Base-by-base conservation (phyloP, 2,329 filamentous ascomycete species). In the Alternaria burnsii region DNA sequence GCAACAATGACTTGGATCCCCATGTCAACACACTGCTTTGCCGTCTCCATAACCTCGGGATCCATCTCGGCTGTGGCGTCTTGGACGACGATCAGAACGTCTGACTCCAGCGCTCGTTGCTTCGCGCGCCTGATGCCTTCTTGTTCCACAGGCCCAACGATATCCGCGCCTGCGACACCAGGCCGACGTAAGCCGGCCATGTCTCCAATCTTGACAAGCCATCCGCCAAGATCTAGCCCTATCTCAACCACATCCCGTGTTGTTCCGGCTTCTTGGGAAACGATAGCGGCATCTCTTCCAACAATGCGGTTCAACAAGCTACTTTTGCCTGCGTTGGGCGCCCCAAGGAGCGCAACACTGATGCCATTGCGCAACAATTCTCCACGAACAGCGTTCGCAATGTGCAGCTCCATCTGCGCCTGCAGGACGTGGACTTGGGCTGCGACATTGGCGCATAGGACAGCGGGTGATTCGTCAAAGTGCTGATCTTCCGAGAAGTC, bases 401-500 rank as follows among this genome's bases (percentile, higher is more conserved):
- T 87, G 78, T 97, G 92, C 32, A 87, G 77, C 14, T 82, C 81
- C 60, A 98, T 89, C 58, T 89, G 84, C 30, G 76, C 74, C 55
- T 88, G 81, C 57, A 98, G 86, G 0, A 73, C 76, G 1, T 77
- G 74, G 3, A 97, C 86, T 72, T 93, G 88, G 0, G 67, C 68
- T 1, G 88, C 85, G 30, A 97, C 91, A 50, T 89, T 92, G 0
- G 74, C 77, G 44, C 96, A 84, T 22, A 98, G 83, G 56, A 91
- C 86, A 0, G 84, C 81, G 0, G 93, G 91, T 3, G 92, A 90
- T 78, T 97, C 93, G 69, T 98, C 94, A 72, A 99, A 97, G 80
- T 98, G 92, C 79, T 99, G 94, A 72, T 98, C 95, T 77, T 99
- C 95, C 1, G 92, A 91, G 76, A 99, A 99, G 79, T 99, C 95